Evolutionary conservation across 805 yeast genomes (phyloP), one percentile per base, ranked within the genome.

Genomic region (Ogataea chonburiensis): DNA sequence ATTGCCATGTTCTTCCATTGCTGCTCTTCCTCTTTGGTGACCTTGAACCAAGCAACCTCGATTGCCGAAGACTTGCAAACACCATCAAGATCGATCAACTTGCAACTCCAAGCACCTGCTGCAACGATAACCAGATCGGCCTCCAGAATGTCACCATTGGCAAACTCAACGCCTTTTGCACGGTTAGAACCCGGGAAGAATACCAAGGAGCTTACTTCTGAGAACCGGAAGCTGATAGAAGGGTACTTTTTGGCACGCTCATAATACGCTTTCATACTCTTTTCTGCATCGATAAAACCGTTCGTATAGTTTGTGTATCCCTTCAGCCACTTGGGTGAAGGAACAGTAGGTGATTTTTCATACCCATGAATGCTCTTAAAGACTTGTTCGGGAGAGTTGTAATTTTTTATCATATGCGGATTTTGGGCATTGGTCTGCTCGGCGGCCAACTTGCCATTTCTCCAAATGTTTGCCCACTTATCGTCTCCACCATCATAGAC

Each of bases 71-170:
- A 37, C 9, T 36, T 28, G 16, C 45, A 35, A 15, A 52, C 21
- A 5, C 41, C 44, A 22, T 52, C 42, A 11, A 52, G 24, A 24
- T 52, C 39, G 13, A 53, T 54, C 10, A 53, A 33, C 19, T 50
- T 50, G 20, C 47, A 43, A 32, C 55, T 53, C 56, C 58, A 53
- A 3, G 58, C 55, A 13, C 58, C 58, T 4, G 55, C 55, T 15
- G 56, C 52, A 8, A 52, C 48, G 24, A 53, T 37, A 7, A 52
- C 53, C 22, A 52, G 19, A 13, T 50, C 52, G 2, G 49, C 31
- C 5, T 14, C 12, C 11, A 31, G 7, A 10, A 13, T 6, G 1
- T 35, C 13, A 4, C 50, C 50, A 30, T 50, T 48, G 5, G 23
- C 29, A 14, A 53, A 35, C 7, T 17, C 9, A 17, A 53, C 52